Percentiles rank a stretch among this genome's conserved stretches.
phyloP scores from a whole-genome alignment of 192 early-diverging fungal genomes.

The Chytriomyces sp. region DNA sequence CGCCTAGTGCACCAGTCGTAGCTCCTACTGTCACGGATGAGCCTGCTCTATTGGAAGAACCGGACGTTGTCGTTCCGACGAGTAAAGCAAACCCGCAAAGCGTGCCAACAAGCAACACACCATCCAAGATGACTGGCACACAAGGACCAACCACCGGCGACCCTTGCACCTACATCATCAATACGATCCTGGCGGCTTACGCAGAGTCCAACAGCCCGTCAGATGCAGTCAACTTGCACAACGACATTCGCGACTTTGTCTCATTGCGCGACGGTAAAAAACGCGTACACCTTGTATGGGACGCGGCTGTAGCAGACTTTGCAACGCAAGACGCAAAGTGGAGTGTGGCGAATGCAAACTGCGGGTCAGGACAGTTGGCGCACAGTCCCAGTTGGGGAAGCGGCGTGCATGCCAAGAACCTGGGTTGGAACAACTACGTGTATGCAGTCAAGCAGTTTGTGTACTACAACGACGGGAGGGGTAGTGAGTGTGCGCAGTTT shows the following conservation, averaged over 20 bases:
- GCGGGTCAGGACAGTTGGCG: not conserved
- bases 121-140: not conserved
- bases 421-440: slow-evolving; percentile 18
- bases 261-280: not conserved
- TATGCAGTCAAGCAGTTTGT: slow-evolving; percentile 8
- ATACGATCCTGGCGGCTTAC: not conserved
- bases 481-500: slow-evolving; percentile 20
- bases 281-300: not conserved
- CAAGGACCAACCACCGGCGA: not conserved
- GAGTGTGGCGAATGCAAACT: not conserved
- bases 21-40: no score
- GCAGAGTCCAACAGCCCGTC: not conserved
- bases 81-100: not conserved
- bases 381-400: slow-evolving; percentile 18
- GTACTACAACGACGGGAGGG: slow-evolving; percentile 10
- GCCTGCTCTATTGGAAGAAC: not conserved
- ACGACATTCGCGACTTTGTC: slow-evolving; percentile 10
- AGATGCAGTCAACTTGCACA: slow-evolving; percentile 5
- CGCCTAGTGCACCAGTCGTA: no score
- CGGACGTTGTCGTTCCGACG: not conserved
- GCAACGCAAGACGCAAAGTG: slow-evolving; percentile 12
- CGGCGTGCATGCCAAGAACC: slow-evolving; percentile 6
- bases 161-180: not conserved
- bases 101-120: not conserved
- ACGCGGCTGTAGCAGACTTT: not conserved